A percentile compares a stretch with the other conserved stretches of the same genome.
Conservation (phyloP, 768 basidiomycete genomes). For the Panellus pusillus region DNA sequence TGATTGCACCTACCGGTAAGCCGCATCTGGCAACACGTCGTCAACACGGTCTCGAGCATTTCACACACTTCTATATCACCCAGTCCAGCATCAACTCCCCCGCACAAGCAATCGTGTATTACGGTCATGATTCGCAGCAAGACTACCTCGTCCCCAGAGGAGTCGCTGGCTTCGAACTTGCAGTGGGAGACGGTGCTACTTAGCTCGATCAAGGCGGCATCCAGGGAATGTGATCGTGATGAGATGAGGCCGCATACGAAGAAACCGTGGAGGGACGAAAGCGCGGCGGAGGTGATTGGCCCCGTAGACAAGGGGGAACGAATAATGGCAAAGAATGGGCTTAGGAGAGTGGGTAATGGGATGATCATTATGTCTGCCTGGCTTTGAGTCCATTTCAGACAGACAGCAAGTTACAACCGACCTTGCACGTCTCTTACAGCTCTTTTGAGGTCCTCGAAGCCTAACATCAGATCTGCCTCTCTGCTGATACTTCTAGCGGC, state of each 20-base stretch:
- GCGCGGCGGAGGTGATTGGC: slow-evolving; percentile 93
- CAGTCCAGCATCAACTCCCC: slow-evolving; percentile 64
- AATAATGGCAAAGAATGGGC: slow-evolving; percentile 91
- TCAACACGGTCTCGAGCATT: slow-evolving; percentile 96
- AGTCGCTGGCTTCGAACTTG: slow-evolving; percentile 97
- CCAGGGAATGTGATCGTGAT: slow-evolving; percentile 53
- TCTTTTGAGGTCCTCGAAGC: slow-evolving; percentile 85
- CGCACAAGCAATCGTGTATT: slow-evolving; percentile 80
- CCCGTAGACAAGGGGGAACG: slow-evolving; percentile 94
- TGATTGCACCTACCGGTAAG: slow-evolving; percentile 73
- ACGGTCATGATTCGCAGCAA: slow-evolving; percentile 88
- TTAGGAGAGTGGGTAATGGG: slow-evolving; percentile 63
- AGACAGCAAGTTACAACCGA: slow-evolving; percentile 28
- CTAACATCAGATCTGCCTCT: slow-evolving; percentile 86
- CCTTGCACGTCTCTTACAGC: slow-evolving; percentile 69
- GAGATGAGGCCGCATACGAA: slow-evolving; percentile 77
- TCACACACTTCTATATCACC: slow-evolving; percentile 96
- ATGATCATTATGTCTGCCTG: slow-evolving; percentile 56
- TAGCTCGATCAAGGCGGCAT: slow-evolving; percentile 73
- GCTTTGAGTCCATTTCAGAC: slow-evolving; percentile 9
- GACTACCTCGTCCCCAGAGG: slow-evolving; percentile 96
- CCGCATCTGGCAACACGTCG: slow-evolving; percentile 95
- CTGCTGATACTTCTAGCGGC: slow-evolving; percentile 52
- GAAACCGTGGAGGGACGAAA: slow-evolving; percentile 85
- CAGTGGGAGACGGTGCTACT: slow-evolving; percentile 92